phyloP scores from a whole-genome alignment of 306 rosid species.

The Gillenia trifoliata region DNA sequence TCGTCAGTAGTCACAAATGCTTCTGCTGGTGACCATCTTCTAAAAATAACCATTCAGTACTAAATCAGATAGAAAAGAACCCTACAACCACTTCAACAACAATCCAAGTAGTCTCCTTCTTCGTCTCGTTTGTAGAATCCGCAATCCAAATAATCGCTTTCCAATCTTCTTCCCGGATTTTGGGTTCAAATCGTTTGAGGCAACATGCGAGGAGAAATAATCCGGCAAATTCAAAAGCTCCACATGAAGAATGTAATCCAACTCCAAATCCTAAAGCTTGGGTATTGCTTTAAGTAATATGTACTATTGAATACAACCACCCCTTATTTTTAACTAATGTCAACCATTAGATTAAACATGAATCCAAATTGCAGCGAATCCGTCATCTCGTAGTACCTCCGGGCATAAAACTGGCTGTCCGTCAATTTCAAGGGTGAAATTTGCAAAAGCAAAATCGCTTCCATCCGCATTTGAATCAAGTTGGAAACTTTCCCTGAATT shows the following conservation, averaged over 20 bases:
- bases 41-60: background rate
- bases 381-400: too few species aligned
- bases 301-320: too few species aligned
- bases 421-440: background rate
- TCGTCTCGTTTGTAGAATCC: background rate
- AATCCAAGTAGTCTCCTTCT: background rate
- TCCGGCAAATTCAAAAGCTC: constrained; percentile 1
- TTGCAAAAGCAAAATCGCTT: too few species aligned
- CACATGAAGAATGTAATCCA: background rate
- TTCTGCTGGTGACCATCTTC: too few species aligned
- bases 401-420: background rate
- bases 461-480: too few species aligned
- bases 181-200: constrained; percentile 7
- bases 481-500: too few species aligned
- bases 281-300: too few species aligned
- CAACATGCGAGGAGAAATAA: background rate
- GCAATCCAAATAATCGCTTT: background rate
- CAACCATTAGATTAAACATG: too few species aligned
- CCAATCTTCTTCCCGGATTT: constrained; percentile 2
- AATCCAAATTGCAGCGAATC: too few species aligned
- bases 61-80: background rate
- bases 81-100: background rate
- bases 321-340: too few species aligned
- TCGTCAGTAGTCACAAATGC: background rate
- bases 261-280: background rate